Evolutionary conservation across 768 basidiomycete genomes (phyloP), one percentile per base, ranked within the genome.

Genomic region (Kwoniella sp.): DNA sequence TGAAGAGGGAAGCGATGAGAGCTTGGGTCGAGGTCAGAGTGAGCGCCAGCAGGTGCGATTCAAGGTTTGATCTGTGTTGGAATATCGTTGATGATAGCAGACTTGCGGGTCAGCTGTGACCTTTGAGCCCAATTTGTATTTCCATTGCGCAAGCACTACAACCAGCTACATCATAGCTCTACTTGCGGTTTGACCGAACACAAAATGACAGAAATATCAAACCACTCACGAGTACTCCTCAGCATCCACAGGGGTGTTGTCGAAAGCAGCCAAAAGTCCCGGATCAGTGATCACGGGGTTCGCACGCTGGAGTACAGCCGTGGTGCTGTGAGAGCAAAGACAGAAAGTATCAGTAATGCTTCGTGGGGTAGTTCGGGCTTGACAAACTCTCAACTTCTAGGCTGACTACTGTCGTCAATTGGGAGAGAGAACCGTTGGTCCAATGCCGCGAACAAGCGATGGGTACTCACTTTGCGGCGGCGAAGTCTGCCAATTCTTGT

Each of bases 241-340:
- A 54, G 86, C 85, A 79, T 97, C 93, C 68, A 93, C 87, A 13
- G 90, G 87, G 79, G 92, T 94, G 23, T 85, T 85, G 83, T 99
- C 95, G 53, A 91, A 91, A 0, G 91, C 92, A 4, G 90, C 86
- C 22, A 99, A 84, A 47, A 90, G 85, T 3, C 91, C 94, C 4
- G 89, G 76, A 82, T 99, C 96, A 64, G 92, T 83, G 48, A 89
- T 87, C 67, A 92, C 85, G 7, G 75, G 73, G 23, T 66, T 67
- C 11, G 50, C 52, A 61, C 74, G 67, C 11, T 69, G 66, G 41
- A 71, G 65, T 3, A 68, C 55, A 15, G 61, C 54, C 13, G 76
- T 72, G 23, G 77, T 65, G 65, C 76, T 75, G 54, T 23, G 23
- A 51, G 28, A 30, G 53, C 2, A 2, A n/a, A 25, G 5, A 45